phyloP scores from a whole-genome alignment of 306 rosid genomes.

The Cucurbita argyrosperma region DNA sequence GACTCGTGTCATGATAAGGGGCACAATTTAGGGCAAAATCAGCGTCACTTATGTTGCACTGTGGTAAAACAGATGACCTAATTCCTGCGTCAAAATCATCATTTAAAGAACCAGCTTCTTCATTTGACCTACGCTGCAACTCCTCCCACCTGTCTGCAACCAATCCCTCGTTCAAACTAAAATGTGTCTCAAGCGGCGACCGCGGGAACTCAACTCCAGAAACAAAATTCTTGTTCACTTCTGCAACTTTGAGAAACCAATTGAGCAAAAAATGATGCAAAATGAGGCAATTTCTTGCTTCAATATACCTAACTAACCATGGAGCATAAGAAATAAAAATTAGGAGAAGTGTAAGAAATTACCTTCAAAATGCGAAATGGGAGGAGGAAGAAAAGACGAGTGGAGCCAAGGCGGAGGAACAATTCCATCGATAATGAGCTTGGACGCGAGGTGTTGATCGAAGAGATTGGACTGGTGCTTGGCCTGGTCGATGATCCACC shows the following conservation, averaged over 20 bases:
- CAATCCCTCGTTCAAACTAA: conserved; percentile 23
- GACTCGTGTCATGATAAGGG: conserved; percentile 15
- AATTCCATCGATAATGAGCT: conserved; percentile 69
- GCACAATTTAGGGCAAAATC: conserved; percentile 27
- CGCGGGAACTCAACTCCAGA: conserved; percentile 27
- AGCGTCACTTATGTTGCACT: conserved; percentile 20
- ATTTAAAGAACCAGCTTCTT: conserved; percentile 12
- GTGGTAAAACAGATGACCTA: conserved; percentile 20
- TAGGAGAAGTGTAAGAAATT: neutral
- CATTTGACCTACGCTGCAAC: conserved; percentile 16
- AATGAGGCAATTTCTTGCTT: neutral
- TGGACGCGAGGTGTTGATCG: conserved; percentile 56
- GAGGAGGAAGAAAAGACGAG: conserved; percentile 19
- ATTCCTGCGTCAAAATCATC: conserved; percentile 15
- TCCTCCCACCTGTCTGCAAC: conserved; percentile 15
- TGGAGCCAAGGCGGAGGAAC: conserved; percentile 68
- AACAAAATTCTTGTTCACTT: conserved; percentile 25
- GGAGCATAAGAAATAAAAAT: neutral
- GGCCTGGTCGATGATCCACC: conserved; percentile 53
- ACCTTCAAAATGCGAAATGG: conserved; percentile 34
- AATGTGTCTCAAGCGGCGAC: conserved; percentile 20
- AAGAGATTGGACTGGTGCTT: conserved; percentile 47
- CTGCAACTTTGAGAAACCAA: conserved; percentile 21
- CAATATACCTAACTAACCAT: neutral
- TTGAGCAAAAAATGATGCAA: neutral